These are phyloP conservation scores for Scleroderma bovista DNA, from an alignment of 768 basidiomycete species.

Conservation along the genomic window DNA sequence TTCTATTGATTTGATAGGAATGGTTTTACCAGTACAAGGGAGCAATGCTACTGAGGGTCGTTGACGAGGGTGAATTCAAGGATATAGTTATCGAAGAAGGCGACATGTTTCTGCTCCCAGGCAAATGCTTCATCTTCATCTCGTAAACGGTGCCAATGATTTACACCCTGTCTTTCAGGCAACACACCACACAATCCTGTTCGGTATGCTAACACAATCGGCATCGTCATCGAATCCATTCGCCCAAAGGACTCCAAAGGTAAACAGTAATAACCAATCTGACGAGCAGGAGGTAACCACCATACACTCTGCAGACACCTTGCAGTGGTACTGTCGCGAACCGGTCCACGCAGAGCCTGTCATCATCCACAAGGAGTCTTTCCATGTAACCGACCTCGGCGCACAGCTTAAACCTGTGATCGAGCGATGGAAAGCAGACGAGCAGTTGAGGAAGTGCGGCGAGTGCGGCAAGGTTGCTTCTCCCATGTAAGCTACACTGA, in stretches of 20 bases:
- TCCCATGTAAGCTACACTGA: slow-evolving; percentile 40
- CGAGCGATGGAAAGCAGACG: slow-evolving; percentile 70
- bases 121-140: slow-evolving; percentile 35
- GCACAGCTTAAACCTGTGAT: slow-evolving; percentile 93
- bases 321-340: slow-evolving; percentile 89
- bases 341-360: slow-evolving; percentile 55
- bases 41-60: slow-evolving; percentile 81
- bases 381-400: slow-evolving; percentile 88
- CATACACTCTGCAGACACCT: slow-evolving; percentile 52
- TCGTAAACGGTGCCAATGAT: background rate
- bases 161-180: slow-evolving; percentile 39
- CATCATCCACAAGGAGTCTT: slow-evolving; percentile 77
- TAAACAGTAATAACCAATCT: slow-evolving; percentile 27
- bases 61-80: slow-evolving; percentile 72
- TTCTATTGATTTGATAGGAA: slow-evolving; percentile 45
- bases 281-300: background rate
- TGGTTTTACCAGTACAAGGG: slow-evolving; percentile 99
- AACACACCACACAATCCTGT: slow-evolving; percentile 98
- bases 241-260: slow-evolving; percentile 73
- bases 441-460: slow-evolving; percentile 60
- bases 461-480: slow-evolving; percentile 62
- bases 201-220: slow-evolving; percentile 84
- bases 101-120: slow-evolving; percentile 94
- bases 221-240: slow-evolving; percentile 84
- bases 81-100: slow-evolving; percentile 92